phyloP scores from a whole-genome alignment of 768 basidiomycete genomes.

The Amanita brunnescens region DNA sequence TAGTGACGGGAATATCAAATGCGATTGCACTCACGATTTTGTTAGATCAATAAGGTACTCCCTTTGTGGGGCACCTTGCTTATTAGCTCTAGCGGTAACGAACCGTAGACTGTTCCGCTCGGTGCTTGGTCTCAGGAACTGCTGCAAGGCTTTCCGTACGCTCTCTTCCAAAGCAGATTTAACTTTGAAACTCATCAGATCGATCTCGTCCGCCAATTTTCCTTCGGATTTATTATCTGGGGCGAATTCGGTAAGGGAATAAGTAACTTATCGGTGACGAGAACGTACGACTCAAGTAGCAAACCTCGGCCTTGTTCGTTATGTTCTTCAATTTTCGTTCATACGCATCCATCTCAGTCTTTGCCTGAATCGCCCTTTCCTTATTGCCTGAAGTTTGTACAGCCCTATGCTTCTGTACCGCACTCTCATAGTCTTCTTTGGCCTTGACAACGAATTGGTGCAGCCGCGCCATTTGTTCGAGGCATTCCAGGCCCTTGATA shows the following conservation, averaged over 20 bases:
- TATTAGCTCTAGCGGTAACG: not conserved
- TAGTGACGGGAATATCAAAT: not conserved
- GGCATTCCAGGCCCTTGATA: not conserved
- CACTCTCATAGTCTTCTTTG: not conserved
- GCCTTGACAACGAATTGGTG: slow-evolving; percentile 1
- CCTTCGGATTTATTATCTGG: not conserved
- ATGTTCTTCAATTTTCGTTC: slow-evolving; percentile 2
- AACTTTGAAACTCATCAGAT: not conserved
- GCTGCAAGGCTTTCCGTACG: not conserved
- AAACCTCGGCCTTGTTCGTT: slow-evolving; percentile 1
- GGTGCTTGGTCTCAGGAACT: slow-evolving; percentile 2
- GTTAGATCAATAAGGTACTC: not conserved
- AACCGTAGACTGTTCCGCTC: not conserved
- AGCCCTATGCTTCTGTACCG: not conserved
- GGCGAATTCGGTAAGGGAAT: not conserved
- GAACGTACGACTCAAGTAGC: slow-evolving; percentile 4
- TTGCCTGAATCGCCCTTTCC: not conserved
- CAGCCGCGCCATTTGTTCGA: slow-evolving; percentile 3
- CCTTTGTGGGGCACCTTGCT: not conserved
- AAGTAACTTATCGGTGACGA: not conserved
- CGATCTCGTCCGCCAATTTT: not conserved
- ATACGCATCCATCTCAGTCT: not conserved
- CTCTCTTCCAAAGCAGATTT: not conserved
- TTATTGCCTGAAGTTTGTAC: slow-evolving; percentile 6
- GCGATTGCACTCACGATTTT: not conserved